These are phyloP conservation scores for Globisporangium polare DNA, from an alignment of 352 stramenopile species.

Conservation along the genomic window DNA sequence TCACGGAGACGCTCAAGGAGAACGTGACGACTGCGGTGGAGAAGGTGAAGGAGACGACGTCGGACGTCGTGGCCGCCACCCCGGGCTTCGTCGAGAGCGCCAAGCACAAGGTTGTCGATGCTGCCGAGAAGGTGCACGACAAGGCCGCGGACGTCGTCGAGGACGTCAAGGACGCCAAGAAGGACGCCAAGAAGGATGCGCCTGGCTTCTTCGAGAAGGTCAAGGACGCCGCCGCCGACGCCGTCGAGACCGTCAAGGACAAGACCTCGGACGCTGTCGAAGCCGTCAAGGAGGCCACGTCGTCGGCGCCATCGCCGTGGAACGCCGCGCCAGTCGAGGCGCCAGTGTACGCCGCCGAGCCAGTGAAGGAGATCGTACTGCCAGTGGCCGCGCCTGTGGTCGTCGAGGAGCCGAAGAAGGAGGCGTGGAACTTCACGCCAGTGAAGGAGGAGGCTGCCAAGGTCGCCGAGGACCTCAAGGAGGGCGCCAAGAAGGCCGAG, in stretches of 20 bases:
- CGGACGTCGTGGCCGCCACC: constrained; percentile 14
- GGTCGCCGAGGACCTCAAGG: constrained; percentile 18
- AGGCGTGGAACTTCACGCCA: constrained; percentile 29
- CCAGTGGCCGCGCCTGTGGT: constrained; percentile 4
- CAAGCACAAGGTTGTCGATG: constrained; percentile 16
- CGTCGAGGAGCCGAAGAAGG: constrained; percentile 17
- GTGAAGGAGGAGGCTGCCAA: constrained; percentile 26
- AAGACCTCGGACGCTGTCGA: constrained; percentile 5
- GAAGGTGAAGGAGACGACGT: constrained; percentile 15
- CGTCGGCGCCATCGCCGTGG: constrained; percentile 15
- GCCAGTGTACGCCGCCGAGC: constrained; percentile 16
- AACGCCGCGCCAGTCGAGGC: constrained; percentile 17
- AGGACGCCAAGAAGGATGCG: constrained; percentile 14
- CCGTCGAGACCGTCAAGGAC: constrained; percentile 17
- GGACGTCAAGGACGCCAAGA: constrained; percentile 19
- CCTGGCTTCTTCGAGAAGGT: constrained; percentile 12
- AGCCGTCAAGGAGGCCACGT: constrained; percentile 14
- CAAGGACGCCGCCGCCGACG: constrained; percentile 10
- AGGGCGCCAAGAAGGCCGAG: constrained; percentile 10
- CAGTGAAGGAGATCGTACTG: constrained; percentile 17
- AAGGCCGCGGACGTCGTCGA: constrained; percentile 19
- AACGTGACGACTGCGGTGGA: constrained; percentile 10
- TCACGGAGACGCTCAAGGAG: constrained; percentile 18
- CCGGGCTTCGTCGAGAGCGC: constrained; percentile 18
- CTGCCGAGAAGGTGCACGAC: constrained; percentile 10